phyloP scores from a whole-genome alignment of 139 green algal genomes.

The Chlamydomonas incerta region DNA sequence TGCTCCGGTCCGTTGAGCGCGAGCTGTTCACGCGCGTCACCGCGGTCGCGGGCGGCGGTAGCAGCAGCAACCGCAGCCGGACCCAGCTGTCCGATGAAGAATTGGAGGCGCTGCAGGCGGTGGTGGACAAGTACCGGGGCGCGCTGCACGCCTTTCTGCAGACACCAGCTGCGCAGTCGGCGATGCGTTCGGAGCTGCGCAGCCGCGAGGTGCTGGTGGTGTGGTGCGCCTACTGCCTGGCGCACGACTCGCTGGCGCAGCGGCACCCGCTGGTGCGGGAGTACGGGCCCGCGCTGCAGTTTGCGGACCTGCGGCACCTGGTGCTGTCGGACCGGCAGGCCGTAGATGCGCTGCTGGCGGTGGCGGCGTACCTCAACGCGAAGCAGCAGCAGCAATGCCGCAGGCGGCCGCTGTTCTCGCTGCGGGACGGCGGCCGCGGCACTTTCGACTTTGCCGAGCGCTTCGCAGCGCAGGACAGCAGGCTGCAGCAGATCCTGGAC shows the following conservation, averaged over 20 bases:
- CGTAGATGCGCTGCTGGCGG: conserved; percentile 46
- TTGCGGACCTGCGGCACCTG: conserved; percentile 60
- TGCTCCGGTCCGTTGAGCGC: conserved; percentile 46
- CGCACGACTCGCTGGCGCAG: not conserved
- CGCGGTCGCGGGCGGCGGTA: not conserved
- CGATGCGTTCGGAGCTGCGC: conserved; percentile 56
- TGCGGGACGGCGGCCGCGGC: conserved; percentile 20
- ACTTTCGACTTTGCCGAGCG: conserved; percentile 46
- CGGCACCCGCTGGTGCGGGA: conserved; percentile 20
- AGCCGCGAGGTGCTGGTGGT: conserved; percentile 59
- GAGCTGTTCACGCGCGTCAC: conserved; percentile 47
- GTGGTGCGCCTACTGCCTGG: conserved; percentile 63
- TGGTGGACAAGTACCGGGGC: conserved; percentile 53
- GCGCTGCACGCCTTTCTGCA: conserved; percentile 22
- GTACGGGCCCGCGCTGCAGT: conserved; percentile 44
- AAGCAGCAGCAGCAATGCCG: not conserved
- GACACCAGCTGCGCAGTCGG: not conserved
- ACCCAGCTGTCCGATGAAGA: not conserved
- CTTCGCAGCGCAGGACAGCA: conserved; percentile 17
- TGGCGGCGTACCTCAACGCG: conserved; percentile 61
- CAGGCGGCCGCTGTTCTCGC: conserved; percentile 38
- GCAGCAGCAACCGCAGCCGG: not conserved
- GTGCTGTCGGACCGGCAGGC: conserved; percentile 55
- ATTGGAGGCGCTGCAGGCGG: conserved; percentile 30
- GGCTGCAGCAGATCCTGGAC: conserved; percentile 22